Base-by-base conservation (phyloP, 2,329 filamentous ascomycete genomes). In the Trichoderma citrinoviride region DNA sequence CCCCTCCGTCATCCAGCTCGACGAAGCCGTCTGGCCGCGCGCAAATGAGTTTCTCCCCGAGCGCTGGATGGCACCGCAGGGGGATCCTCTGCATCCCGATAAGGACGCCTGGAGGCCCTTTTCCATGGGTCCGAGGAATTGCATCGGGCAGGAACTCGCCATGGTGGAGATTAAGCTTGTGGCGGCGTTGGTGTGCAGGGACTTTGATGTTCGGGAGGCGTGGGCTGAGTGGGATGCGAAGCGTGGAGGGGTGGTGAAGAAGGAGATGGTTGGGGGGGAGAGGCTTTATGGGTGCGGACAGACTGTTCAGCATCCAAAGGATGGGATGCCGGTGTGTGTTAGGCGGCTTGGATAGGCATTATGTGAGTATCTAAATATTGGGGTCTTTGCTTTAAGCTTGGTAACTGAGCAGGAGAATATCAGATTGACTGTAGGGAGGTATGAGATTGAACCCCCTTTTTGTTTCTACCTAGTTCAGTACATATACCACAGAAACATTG, bases 71-170 rank as follows among this genome's bases (percentile, higher is more conserved):
- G 37, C 43, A 3, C 21, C 40, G 3, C 29, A 19, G 25, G 55
- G 43, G 4, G n/a, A 58, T 19, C 40, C 55, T 3, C 14, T 58
- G 55, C 40, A 46, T 10, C 55, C 40, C 17, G 27, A 44, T 19
- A 46, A 58, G 40, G 40, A 58, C 23, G 55, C 55, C 21, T 58
- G 55, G 57, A 47, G 25, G 15, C 41, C 44, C 8, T 49, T 61
- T 33, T 47, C 57, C 21, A 61, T 50, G 29, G 57, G 44, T 7
- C 57, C 44, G 17, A 46, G 44, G 21, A 61, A 53, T 23, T 61
- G 57, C 25, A 40, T 61, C 17, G 57, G 44, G 7, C 41, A 25
- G 14, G 46, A 61, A 25, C 3, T 61, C 0, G 57, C 57, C 8
- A 47, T 61, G 41, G 29, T 40, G 3, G 57, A 61, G 33, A 25